Base-by-base conservation (phyloP, 768 basidiomycete genomes). In the Multifurca ochricompacta region DNA sequence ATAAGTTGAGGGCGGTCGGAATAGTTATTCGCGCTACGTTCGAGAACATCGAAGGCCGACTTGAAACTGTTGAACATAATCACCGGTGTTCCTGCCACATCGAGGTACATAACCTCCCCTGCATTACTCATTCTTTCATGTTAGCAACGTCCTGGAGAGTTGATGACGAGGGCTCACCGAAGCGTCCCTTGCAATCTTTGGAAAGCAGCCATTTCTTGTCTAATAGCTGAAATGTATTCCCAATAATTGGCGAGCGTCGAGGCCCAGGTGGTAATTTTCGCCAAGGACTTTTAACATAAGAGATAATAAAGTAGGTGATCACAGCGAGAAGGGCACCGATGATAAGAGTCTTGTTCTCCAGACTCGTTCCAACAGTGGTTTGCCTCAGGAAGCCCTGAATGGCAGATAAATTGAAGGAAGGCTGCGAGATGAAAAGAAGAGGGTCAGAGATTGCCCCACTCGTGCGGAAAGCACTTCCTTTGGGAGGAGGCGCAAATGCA, bases 31-130 rank as follows among this genome's bases (percentile, higher is more conserved):
- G 59, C 55, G 10, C 69, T 67, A 35, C 68, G 67, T 32, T 73
- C 71, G 8, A 75, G 63, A 2, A 77, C 63, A 7, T 77, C 76
- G 8, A 51, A 37, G 1, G 65, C 69, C 13, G 61, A 62, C 35
- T 63, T 63, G 36, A 62, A 60, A 19, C 60, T 63, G 59, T 71
- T 73, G 11, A 71, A 53, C 6, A 72, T 59, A 11, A 72, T 35
- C 10, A 68, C 31, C 11, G 52, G 52, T 13, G 45, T 25, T 4
- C 52, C 52, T 6, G 40, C 10, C 16, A 37, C 35, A 16, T 46
- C 37, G 10, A 45, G 30, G 30, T 46, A 46, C 30, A 53, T 21
- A 1, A 53, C n/a, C 8, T 53, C 52, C 1, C 44, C 52, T 53
- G 19, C n/a, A n/a, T n/a, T n/a, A n/a, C n/a, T n/a, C n/a, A n/a